Base-by-base conservation (phyloP, 305 asterid genomes). In the Fraxinus albicans region DNA sequence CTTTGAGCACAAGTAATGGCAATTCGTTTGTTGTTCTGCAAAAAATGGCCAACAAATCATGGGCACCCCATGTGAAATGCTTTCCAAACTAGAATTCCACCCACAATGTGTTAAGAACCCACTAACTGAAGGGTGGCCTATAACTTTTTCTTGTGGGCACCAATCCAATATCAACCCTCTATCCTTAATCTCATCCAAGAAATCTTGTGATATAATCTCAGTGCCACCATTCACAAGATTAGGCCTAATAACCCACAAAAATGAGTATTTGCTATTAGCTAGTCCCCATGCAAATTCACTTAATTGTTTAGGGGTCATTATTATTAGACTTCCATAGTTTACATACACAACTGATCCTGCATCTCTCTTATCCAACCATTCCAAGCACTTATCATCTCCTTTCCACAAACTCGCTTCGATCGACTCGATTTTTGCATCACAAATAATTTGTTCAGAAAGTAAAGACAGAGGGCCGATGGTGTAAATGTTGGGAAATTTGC, bases 171-270 rank as follows among this genome's bases (percentile, higher is more conserved):
- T 19, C 72, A 63, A 63, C 4, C 72, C 72, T 63, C 72, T 63
- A 7, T 8, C 33, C 12, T 21, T 8, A 21, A 23, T 63, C 13
- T 63, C 72, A 19, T 63, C 33, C 31, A 63, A 63, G 72, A 63
- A 63, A 63, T 63, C 72, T 63, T 63, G 72, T 63, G 72, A 63
- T 8, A 63, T 63, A 19, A 63, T 17, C 72, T 63, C 72, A 0
- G 27, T 63, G 31, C 72, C 72, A 21, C 33, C 72, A 23, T 63
- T 21, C n/a, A 63, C 72, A 8, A 63, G 72, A 63, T 63, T 63
- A 63, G 72, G 72, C 72, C 72, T 63, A 63, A 63, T 63, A 8
- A 63, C 72, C 72, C 72, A 63, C 31, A 63, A 63, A 63, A 63
- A 63, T 19, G 72, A 17, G 72, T 63, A 63, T 23, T 21, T 63